Base-by-base conservation (phyloP, 83 land plant species). In the Diphasiastrum complanatum region DNA sequence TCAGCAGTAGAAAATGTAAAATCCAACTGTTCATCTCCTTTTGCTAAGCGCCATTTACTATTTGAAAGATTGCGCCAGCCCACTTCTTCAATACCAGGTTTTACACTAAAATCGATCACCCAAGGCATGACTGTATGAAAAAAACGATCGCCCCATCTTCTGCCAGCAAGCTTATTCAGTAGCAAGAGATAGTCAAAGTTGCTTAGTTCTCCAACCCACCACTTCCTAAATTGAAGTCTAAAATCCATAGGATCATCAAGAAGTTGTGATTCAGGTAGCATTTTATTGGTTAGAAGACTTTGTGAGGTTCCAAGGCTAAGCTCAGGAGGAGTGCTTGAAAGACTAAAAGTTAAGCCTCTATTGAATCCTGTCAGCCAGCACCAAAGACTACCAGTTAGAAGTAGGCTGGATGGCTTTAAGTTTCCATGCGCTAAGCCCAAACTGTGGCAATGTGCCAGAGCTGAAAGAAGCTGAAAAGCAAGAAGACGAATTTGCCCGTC, bases 21-120 rank as follows among this genome's bases (percentile, higher is more conserved):
- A 69, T 91, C 97, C 58, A 91, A 75, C 66, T 91, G 97, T 60
- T 91, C 97, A 73, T 91, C 97, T 29, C 97, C 97, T 74, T 91
- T 91, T 48, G 97, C 95, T 61, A 91, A 61, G 41, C 95, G 72
- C 97, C 97, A 91, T 63, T 91, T 91, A 74, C 87, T 84, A 58
- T 82, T 91, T 60, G 74, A 74, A 27, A 91, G 74, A 71, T 91
- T 95, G 36, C 97, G 66, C 97, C 97, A 91, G 5, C 97, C 97
- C 43, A 57, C 47, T 49, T 83, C 73, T 56, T 76, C 74, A 27
- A 57, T 67, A 70, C 82, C 85, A 37, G 97, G 95, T 64, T 76
- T 87, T 45, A 54, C 77, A 69, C 76, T 91, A 72, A 91, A 91
- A 75, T 91, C 97, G 55, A 87, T 85, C 2, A 91, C 97, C 97